Evolutionary conservation across 2,329 filamentous ascomycete species (phyloP).

Genomic region (Amesomyces nigricolor): DNA sequence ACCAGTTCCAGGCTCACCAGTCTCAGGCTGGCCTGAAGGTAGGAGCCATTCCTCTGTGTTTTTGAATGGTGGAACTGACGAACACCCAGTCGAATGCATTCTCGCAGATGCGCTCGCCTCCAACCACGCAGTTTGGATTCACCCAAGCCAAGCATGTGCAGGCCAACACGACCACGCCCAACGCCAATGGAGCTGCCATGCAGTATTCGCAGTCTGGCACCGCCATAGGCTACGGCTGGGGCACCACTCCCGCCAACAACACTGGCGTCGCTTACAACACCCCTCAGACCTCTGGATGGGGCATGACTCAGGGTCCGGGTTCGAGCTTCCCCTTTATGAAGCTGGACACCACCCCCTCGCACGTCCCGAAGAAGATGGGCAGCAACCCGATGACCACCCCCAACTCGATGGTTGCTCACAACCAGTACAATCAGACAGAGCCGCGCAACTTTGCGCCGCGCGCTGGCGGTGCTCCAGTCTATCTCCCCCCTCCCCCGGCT

Average conservation of each 20-base stretch:
- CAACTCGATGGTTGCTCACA: neutral
- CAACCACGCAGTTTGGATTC: neutral
- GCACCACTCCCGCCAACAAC: too few relatives aligned
- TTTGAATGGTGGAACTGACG: neutral
- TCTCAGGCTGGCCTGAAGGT: neutral
- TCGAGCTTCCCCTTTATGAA: neutral
- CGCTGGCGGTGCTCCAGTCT: slow-evolving; percentile 23
- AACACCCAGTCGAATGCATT: neutral
- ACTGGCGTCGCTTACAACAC: neutral
- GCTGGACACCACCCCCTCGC: slow-evolving; percentile 4
- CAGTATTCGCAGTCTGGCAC: neutral
- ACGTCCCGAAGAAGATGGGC: slow-evolving; percentile 1
- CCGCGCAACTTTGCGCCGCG: slow-evolving; percentile 40
- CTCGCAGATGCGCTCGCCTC: neutral
- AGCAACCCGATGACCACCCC: neutral
- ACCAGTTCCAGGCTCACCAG: neutral
- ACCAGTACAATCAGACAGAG: slow-evolving; percentile 32
- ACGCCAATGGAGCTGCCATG: too few relatives aligned
- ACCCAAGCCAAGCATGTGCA: neutral
- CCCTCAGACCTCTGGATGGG: neutral
- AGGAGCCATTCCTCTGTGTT: neutral
- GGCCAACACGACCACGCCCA: neutral
- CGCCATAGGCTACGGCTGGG: neutral
- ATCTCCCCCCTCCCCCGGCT: slow-evolving; percentile 34
- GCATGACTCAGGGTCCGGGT: neutral